A percentile compares a stretch with the other conserved stretches of the same genome.
Conservation (phyloP, 2,329 filamentous ascomycete species). For the Colletotrichum plurivorum region DNA sequence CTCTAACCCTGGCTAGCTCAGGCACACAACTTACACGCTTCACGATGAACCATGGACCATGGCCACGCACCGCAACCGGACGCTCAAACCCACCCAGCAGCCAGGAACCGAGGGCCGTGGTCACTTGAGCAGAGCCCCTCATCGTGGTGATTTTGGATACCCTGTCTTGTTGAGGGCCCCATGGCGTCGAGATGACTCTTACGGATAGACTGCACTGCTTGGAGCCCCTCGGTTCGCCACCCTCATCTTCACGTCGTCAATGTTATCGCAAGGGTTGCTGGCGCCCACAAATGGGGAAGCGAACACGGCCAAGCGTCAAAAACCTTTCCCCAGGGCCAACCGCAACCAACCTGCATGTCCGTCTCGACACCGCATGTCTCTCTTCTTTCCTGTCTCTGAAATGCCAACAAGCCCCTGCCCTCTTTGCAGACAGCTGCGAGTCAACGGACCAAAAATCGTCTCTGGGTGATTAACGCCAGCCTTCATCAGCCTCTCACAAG, state of each 20-base stretch:
- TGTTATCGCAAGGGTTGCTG: slow-evolving; percentile 1
- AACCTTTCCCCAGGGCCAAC: background rate
- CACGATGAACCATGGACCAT: slow-evolving; percentile 10
- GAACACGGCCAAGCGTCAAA: background rate
- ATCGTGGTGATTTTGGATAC: background rate
- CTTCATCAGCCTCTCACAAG: slow-evolving; percentile 46
- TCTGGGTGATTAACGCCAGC: background rate
- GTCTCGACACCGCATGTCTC: slow-evolving; percentile 15
- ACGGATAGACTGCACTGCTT: background rate
- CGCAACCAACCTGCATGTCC: slow-evolving; percentile 2
- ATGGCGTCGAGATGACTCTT: slow-evolving; percentile 3
- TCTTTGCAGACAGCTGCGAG: slow-evolving; percentile 21
- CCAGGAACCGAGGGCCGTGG: background rate
- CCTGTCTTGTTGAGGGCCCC: background rate
- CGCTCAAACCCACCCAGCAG: slow-evolving; percentile 1
- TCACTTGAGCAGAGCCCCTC: background rate
- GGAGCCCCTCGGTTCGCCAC: background rate
- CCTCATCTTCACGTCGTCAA: background rate
- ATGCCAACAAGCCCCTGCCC: slow-evolving; percentile 9
- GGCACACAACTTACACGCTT: slow-evolving; percentile 20
- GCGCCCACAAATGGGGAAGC: background rate
- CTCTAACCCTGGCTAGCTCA: slow-evolving; percentile 14
- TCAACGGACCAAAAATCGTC: slow-evolving; percentile 15
- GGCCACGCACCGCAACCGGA: slow-evolving; percentile 16
- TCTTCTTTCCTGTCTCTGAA: slow-evolving; percentile 1